Evolutionary conservation across 2,329 filamentous ascomycete species (phyloP), one percentile per base, ranked within the genome.

Genomic region (Exophiala sp.): DNA sequence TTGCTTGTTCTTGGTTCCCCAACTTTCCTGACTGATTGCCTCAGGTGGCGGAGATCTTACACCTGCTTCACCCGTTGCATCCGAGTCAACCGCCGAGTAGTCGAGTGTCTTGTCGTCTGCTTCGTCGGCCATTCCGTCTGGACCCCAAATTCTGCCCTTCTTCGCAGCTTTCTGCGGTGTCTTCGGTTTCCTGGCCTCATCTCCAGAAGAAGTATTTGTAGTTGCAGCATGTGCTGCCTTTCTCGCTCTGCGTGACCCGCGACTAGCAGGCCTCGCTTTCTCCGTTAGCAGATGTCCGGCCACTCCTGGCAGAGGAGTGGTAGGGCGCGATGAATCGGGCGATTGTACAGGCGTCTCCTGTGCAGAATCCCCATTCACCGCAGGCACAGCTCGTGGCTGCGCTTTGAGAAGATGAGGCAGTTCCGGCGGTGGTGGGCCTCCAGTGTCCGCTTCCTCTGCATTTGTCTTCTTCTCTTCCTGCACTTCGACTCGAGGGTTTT

Each of bases 81-180:
- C 75, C 39, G 72, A 73, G 40, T 76, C 77, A 16, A 74, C 70
- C 2, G 77, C 78, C n/a, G 93, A 98, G 69, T 97, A 98, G 70
- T 98, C 93, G 27, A 98, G 76, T 52, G 87, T 81, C 13, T 84
- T 76, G 53, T 87, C 86, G 50, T 85, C 80, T 50, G 88, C 86
- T 64, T 95, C 91, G 57, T 90, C 87, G 5, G 88, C 88, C 60
- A 85, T 74, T 2, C 93, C 93, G 65, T 95, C 88, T 3, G 86
- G 87, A 63, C 90, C 87, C 93, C 93, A 98, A 64, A 86, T 89
- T 56, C 93, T 82, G 61, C 88, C 88, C 67, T 88, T 90, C 74
- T 97, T 97, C 58, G 80, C 81, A 45, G 68, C 68, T 21, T 74
- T 65, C 35, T 66, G 66, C 49, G 66, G 73, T 64, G 59, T 73